Evolutionary conservation across 495 filamentous ascomycete genomes (phyloP).

Genomic region (Penicilliopsis zonata): DNA sequence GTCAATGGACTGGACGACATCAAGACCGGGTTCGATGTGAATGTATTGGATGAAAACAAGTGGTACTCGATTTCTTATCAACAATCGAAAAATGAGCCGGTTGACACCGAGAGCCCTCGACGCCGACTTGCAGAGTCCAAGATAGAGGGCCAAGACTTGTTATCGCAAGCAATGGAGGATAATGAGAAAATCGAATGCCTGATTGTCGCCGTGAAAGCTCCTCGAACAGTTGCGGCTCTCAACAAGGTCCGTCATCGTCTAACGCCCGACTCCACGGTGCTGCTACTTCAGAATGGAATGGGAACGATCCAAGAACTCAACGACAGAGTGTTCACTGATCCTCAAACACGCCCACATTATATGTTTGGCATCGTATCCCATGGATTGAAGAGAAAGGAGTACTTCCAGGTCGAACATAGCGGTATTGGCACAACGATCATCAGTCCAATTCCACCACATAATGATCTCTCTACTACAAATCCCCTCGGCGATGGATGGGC

Average conservation of each 20-base stretch:
- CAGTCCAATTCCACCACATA: conserved; percentile 33
- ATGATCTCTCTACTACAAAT: conserved; percentile 7
- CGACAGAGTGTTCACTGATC: conserved; percentile 51
- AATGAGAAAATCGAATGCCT: conserved; percentile 57
- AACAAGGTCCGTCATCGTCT: conserved; percentile 49
- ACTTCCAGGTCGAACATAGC: conserved; percentile 53
- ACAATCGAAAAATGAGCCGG: conserved; percentile 12
- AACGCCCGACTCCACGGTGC: conserved; percentile 59
- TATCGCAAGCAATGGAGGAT: conserved; percentile 10
- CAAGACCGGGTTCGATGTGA: conserved; percentile 30
- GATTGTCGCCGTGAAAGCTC: conserved; percentile 56
- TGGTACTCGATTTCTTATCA: conserved; percentile 22
- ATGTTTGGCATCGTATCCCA: conserved; percentile 64
- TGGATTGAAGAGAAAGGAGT: conserved; percentile 38
- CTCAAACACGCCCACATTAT: conserved; percentile 54
- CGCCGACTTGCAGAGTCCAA: conserved; percentile 5
- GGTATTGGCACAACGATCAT: conserved; percentile 50
- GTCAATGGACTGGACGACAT: conserved; percentile 28
- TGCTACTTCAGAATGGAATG: conserved; percentile 75
- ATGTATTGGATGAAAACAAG: conserved; percentile 15
- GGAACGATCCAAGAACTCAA: conserved; percentile 69
- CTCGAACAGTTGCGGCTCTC: conserved; percentile 45
- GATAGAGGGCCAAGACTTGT: conserved; percentile 4
- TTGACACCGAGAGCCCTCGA: conserved; percentile 1
- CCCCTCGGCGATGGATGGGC: conserved; percentile 20